Evolutionary conservation across 768 basidiomycete genomes (phyloP).

Genomic region (Tricholoma sp.): DNA sequence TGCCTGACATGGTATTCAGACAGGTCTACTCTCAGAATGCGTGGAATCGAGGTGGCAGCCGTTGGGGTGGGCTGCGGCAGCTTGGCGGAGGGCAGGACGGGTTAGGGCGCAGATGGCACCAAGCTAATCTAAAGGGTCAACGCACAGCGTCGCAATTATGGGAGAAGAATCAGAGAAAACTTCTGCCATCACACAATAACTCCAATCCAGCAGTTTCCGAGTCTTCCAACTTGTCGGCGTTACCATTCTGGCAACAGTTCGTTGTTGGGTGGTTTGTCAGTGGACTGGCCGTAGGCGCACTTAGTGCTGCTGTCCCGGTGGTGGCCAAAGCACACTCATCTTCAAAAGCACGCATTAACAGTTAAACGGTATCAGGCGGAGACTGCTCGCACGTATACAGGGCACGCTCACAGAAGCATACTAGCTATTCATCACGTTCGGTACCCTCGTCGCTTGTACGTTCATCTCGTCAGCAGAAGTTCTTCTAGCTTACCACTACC

Average conservation of each 20-base stretch:
- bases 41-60: too few species aligned
- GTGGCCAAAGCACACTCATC: constrained; percentile 21
- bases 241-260: constrained; percentile 65
- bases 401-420: constrained; percentile 61
- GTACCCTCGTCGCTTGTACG: constrained; percentile 62
- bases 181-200: too few species aligned
- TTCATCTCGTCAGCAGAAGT: constrained; percentile 5
- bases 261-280: constrained; percentile 60
- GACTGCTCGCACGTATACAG: constrained; percentile 60
- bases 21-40: too few species aligned
- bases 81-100: too few species aligned
- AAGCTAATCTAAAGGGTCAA: too few species aligned
- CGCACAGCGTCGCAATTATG: too few species aligned
- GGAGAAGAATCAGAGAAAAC: too few species aligned
- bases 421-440: constrained; percentile 64
- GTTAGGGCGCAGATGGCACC: too few species aligned
- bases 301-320: constrained; percentile 66
- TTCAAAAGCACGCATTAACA: constrained; percentile 2
- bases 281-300: constrained; percentile 64
- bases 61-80: too few species aligned
- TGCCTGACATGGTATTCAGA: too few species aligned
- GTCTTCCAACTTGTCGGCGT: too few species aligned
- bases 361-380: constrained; percentile 58
- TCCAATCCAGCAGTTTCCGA: too few species aligned
- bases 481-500: background rate